Conservation (phyloP, 2,329 filamentous ascomycete species). For the Parasarocladium wereldwijsianum region DNA sequence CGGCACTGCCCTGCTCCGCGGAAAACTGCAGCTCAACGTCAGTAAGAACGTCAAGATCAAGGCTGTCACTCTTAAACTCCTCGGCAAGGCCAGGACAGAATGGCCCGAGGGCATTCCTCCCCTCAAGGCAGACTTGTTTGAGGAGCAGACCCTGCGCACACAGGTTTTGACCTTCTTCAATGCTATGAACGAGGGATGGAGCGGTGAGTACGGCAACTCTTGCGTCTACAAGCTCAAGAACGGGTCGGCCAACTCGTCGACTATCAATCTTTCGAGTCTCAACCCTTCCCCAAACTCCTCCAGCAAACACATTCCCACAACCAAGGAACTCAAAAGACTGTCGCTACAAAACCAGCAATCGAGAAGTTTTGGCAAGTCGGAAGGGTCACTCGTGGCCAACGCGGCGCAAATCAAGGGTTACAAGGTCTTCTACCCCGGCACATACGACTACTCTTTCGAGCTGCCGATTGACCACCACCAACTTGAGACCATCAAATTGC, state of each 20-base stretch:
- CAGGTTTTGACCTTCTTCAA: slow-evolving; percentile 93
- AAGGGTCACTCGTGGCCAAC: slow-evolving; percentile 51
- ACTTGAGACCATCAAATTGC: slow-evolving; percentile 77
- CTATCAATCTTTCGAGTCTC: slow-evolving; percentile 15
- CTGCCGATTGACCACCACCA: slow-evolving; percentile 78
- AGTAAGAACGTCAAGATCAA: slow-evolving; percentile 90
- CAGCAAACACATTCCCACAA: slow-evolving; percentile 13
- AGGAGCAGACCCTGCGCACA: slow-evolving; percentile 74
- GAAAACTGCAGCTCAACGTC: slow-evolving; percentile 67
- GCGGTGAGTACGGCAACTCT: slow-evolving; percentile 47
- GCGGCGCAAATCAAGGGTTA: slow-evolving; percentile 54
- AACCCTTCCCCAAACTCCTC: slow-evolving; percentile 9
- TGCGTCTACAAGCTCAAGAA: slow-evolving; percentile 38
- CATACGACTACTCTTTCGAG: slow-evolving; percentile 61
- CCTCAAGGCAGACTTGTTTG: slow-evolving; percentile 65
- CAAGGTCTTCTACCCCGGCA: slow-evolving; percentile 67
- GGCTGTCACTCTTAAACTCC: slow-evolving; percentile 73
- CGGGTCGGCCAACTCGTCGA: slow-evolving; percentile 19
- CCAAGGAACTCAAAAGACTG: slow-evolving; percentile 48
- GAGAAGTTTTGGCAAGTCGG: slow-evolving; percentile 72
- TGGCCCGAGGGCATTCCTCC: slow-evolving; percentile 96
- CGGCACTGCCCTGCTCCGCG: slow-evolving; percentile 75
- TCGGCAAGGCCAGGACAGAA: slow-evolving; percentile 74
- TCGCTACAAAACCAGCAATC: slow-evolving; percentile 72
- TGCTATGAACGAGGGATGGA: slow-evolving; percentile 46